Base-by-base conservation (phyloP, 1,139 yeast species). In the Scheffersomyces quercinus region DNA sequence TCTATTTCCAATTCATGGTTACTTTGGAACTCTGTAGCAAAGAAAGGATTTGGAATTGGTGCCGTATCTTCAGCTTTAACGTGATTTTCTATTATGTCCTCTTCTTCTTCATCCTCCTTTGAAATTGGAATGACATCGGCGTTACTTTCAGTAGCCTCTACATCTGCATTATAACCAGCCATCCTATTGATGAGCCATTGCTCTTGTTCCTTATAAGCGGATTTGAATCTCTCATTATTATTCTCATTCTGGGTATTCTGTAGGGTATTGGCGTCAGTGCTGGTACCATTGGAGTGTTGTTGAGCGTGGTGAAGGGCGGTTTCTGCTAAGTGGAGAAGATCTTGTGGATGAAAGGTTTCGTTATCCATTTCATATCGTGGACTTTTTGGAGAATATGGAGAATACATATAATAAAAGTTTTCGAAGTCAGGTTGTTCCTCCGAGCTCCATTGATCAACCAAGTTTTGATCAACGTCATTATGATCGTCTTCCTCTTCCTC, bases 101-200 rank as follows among this genome's bases (percentile, higher is more conserved):
- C 42, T 8, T 24, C 45, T 3, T 40, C 50, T 9, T 40, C 50
- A 28, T 14, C 29, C 9, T 43, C 47, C 7, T 40, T 47, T 4
- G 39, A 36, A 5, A 41, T 29, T 10, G 32, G 42, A 14, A 36
- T 30, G 35, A 39, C 47, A 30, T 46, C 37, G 5, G 35, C 29
- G 24, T 45, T 44, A 33, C 41, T 51, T 35, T 53, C 56, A 8
- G 61, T 54, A 14, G 52, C 39, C 40, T 60, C 65, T 11, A 53
- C 40, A 37, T 60, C 65, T 8, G 60, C 60, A 37, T 51, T 51
- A 43, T 59, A 59, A 2, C 62, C 65, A 5, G 35, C 35, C 35
- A 31, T 31, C 6, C 35, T 15, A 31, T 31, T 31, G 4, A 31
- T 11, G 16, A 31, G 34, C 12, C 24, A 14, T 4, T n/a, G 20